phyloP scores from a whole-genome alignment of 1,284 basidiomycete genomes.

The Quambalaria eucalypti region DNA sequence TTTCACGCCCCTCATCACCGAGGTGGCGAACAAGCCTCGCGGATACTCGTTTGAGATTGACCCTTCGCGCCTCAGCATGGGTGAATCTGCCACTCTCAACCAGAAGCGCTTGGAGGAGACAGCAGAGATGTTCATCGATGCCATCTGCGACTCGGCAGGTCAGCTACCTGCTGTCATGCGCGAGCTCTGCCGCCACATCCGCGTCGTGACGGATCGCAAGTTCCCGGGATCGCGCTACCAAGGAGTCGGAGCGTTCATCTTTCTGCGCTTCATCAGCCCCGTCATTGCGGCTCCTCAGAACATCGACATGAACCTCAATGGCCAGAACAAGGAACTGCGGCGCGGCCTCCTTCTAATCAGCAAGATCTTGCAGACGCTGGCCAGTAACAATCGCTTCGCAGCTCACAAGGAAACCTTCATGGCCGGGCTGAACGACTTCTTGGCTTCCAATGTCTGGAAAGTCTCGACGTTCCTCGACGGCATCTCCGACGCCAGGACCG shows the following conservation, averaged over 20 bases:
- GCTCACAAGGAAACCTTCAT: conserved; percentile 41
- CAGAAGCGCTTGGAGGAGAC: conserved; percentile 36
- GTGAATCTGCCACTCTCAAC: conserved; percentile 29
- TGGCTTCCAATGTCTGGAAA: conserved; percentile 38
- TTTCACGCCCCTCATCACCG: conserved; percentile 35
- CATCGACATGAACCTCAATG: conserved; percentile 40
- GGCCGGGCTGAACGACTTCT: conserved; percentile 38
- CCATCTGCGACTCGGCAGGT: conserved; percentile 38
- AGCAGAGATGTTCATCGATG: conserved; percentile 37
- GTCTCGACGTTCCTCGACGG: conserved; percentile 38
- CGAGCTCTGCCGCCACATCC: conserved; percentile 40
- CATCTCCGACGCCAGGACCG: conserved; percentile 35
- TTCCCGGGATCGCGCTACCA: conserved; percentile 40
- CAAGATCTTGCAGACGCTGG: conserved; percentile 40
- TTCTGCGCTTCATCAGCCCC: conserved; percentile 40
- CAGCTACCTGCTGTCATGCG: conserved; percentile 39
- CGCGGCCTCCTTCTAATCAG: conserved; percentile 35
- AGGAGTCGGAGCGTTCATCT: conserved; percentile 40
- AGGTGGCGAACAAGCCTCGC: conserved; percentile 30
- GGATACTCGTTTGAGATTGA: conserved; percentile 43
- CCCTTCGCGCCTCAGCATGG: conserved; percentile 23
- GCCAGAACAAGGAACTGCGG: conserved; percentile 28
- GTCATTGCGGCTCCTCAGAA: conserved; percentile 38
- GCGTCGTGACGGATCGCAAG: conserved; percentile 28
- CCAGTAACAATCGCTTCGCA: conserved; percentile 33